Evolutionary conservation across 208 protist genomes (phyloP), one percentile per base, ranked within the genome.

Genomic region (Leishmania amazonensis): DNA sequence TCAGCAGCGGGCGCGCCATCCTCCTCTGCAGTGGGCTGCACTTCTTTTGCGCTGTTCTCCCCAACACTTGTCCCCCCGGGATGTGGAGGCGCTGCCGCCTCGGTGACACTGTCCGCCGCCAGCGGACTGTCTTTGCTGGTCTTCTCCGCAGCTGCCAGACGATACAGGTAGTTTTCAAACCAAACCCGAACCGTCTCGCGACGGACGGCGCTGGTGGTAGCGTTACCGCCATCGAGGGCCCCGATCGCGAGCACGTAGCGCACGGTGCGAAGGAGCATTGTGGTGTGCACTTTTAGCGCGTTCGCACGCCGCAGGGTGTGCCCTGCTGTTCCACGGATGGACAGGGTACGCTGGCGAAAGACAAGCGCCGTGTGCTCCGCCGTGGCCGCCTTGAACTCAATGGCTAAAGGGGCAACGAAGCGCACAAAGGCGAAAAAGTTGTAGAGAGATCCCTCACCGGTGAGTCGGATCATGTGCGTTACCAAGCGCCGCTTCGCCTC

Each of bases 271-370:
- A 65, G 24, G 11, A 87, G 57, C 13, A 64, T 58, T 3, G 67
- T 76, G 9, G 84, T 84, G 53, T 84, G 76, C 65, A 64, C 53
- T 40, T 79, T 76, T 28, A 68, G 68, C 4, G 60, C 24, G 35
- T 80, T 72, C 1, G 79, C 58, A 5, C 75, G 40, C 13, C 11
- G 70, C 9, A 74, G 45, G 1, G 13, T 31, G 45, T 2, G 15
- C 8, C 35, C 19, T 19, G 3, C 49, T 31, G 19, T 64, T 21
- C 31, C 17, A 45, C 73, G 51, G 54, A 80, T 78, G 49, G 86
- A 78, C 7, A 95, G 73, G 21, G 54, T 85, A 31, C 86, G 83
- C 31, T 92, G 76, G 62, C 85, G 87, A 21, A 91, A 76, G n/a
- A 96, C 58, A 17, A 87, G 73, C 31, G 80, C 73, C 3, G 84